Percentiles rank a stretch among this genome's conserved stretches.
phyloP scores from a whole-genome alignment of 352 stramenopile genomes.

The Aphanomyces stellatus region DNA sequence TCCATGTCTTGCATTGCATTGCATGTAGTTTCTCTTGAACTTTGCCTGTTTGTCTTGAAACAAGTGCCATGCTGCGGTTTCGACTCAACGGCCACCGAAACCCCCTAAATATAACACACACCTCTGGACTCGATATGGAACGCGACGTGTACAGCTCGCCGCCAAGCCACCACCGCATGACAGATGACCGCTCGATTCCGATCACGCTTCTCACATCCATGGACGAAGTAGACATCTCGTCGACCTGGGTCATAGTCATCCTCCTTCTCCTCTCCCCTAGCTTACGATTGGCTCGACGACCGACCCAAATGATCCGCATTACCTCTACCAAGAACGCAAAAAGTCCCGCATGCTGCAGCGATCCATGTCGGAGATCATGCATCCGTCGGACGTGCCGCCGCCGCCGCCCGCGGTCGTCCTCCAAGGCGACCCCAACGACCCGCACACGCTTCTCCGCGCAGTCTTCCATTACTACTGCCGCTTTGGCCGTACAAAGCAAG shows the following conservation, averaged over 20 bases:
- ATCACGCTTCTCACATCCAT: background rate
- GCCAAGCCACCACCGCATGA: background rate
- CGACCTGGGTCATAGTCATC: too few relatives aligned
- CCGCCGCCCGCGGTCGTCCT: conserved; percentile 19
- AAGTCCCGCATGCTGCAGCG: conserved; percentile 5
- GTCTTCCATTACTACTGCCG: conserved; percentile 84
- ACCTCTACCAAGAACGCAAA: conserved; percentile 13
- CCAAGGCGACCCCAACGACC: conserved; percentile 61
- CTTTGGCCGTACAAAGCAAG: conserved; percentile 61
- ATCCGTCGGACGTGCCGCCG: background rate
- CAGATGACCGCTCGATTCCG: background rate
- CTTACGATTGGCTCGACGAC: background rate
- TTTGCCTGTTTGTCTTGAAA: too few relatives aligned
- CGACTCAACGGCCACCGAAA: too few relatives aligned
- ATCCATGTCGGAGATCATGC: background rate
- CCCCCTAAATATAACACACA: too few relatives aligned
- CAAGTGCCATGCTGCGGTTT: background rate
- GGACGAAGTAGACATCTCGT: too few relatives aligned
- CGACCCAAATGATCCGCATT: background rate
- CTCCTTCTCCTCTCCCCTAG: background rate
- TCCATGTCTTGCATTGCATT: too few relatives aligned
- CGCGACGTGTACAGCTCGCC: background rate
- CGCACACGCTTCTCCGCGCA: conserved; percentile 65
- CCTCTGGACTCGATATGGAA: background rate
- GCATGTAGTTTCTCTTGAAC: too few relatives aligned